These are phyloP conservation scores for Penicillium paxilli DNA, from an alignment of 495 filamentous ascomycete species.

Conservation along the genomic window DNA sequence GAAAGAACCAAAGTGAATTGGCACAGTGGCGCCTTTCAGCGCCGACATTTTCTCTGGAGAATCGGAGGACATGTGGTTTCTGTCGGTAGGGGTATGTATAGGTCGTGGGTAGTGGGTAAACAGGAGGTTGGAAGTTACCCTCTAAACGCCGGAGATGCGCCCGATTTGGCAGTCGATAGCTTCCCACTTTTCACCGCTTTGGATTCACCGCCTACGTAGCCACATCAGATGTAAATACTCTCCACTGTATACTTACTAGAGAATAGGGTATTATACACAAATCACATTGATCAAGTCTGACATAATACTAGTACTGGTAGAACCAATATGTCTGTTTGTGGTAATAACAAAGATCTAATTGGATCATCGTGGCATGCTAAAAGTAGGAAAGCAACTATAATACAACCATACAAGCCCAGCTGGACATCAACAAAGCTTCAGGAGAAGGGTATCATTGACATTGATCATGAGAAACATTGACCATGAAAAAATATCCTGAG, in stretches of 20 bases:
- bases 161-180: background rate
- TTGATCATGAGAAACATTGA: constrained; percentile 26
- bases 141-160: constrained; percentile 1
- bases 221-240: too few species aligned
- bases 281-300: too few species aligned
- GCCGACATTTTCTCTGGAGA: constrained; percentile 17
- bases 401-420: background rate
- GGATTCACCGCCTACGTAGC: background rate
- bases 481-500: constrained; percentile 22
- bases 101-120: background rate
- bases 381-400: background rate
- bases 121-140: background rate
- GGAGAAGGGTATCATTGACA: constrained; percentile 43
- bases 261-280: too few species aligned
- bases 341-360: background rate
- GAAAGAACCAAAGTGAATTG: constrained; percentile 49
- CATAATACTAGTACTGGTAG: too few species aligned
- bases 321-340: too few species aligned
- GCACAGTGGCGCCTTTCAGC: constrained; percentile 29
- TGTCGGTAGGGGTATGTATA: too few species aligned
- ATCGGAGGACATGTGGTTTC: background rate
- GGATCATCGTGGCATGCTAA: background rate
- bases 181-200: background rate
- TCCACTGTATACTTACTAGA: too few species aligned
- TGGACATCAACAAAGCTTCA: constrained; percentile 3